Base-by-base conservation (phyloP, 139 green algal species). In the Coelastrella sp. region DNA sequence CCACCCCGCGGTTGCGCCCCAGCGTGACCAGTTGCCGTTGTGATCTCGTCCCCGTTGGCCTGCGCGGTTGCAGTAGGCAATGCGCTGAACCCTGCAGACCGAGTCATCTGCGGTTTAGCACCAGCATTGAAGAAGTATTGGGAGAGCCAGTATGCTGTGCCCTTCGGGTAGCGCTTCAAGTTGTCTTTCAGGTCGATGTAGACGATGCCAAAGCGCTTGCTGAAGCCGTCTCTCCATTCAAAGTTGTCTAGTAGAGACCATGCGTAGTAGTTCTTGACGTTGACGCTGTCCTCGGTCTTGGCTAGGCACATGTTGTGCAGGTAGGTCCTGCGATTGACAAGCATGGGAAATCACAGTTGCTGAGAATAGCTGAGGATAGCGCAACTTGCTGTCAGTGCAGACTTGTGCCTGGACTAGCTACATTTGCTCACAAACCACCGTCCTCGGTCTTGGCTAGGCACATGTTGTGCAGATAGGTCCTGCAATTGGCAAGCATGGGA, bases 271-370 rank as follows among this genome's bases (percentile, higher is more conserved):
- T 85, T 91, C 19, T n/a, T 32, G 20, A 91, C 64, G 20, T 91
- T 91, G 64, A 91, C 77, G n/a, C 77, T 64, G 22, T 91, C 87
- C 57, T 47, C 66, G 11, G 58, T 75, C 61, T 81, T 91, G 20
- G 87, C 87, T 54, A 82, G 47, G 87, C 87, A 91, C 87, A 91
- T 32, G 77, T 87, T 81, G 77, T 91, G 64, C 7, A 91, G 87
- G 78, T 91, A 91, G 5, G 86, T 80, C 60, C 86, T 90, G 86
- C 68, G 22, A 6, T 10, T 71, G 32, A 1, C 32, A 47, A 47
- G 32, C 32, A 47, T 47, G 32, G 32, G 32, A 47, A 47, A 47
- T 47, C 32, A 47, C 32, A 47, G 32, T 47, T 47, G 32, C 32
- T 47, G 32, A 47, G 32, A 47, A 47, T 47, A 47, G 32, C 32